A percentile compares a stretch with the other conserved stretches of the same genome.
Evolutionary conservation across 148 eudicot species (phyloP).

Genomic region (Vaccinium macrocarpon): DNA sequence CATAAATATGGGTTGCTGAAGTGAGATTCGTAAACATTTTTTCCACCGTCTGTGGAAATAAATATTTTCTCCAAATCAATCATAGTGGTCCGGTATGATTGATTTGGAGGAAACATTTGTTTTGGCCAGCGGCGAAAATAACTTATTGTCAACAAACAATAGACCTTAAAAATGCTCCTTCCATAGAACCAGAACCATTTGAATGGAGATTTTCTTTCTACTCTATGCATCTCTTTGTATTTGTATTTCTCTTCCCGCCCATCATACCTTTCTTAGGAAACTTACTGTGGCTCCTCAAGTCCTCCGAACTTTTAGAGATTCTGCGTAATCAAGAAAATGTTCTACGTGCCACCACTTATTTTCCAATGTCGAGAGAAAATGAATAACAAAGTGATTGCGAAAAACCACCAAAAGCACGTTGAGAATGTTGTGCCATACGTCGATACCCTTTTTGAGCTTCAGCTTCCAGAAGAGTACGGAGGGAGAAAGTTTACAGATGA

Average conservation of each 20-base stretch:
- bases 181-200: not conserved
- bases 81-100: no score
- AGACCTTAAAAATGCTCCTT: not conserved
- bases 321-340: slow-evolving; percentile 18
- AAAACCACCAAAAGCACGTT: not conserved
- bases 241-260: slow-evolving; percentile 6
- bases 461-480: not conserved
- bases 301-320: slow-evolving; percentile 22
- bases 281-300: slow-evolving; percentile 16
- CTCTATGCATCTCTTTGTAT: slow-evolving; percentile 9
- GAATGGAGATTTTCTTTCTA: not conserved
- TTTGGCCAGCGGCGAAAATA: no score
- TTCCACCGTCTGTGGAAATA: no score
- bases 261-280: slow-evolving; percentile 19
- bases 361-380: slow-evolving; percentile 10
- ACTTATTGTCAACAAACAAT: not conserved
- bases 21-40: no score
- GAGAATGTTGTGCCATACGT: slow-evolving; percentile 14
- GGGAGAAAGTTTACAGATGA: not conserved
- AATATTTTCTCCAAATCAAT: no score
- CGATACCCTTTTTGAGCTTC: slow-evolving; percentile 20
- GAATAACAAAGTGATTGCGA: not conserved
- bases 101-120: no score
- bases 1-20: no score
- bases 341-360: slow-evolving; percentile 26